These are phyloP conservation scores for Serendipita sp. DNA, from an alignment of 768 basidiomycete genomes.

Conservation along the genomic window DNA sequence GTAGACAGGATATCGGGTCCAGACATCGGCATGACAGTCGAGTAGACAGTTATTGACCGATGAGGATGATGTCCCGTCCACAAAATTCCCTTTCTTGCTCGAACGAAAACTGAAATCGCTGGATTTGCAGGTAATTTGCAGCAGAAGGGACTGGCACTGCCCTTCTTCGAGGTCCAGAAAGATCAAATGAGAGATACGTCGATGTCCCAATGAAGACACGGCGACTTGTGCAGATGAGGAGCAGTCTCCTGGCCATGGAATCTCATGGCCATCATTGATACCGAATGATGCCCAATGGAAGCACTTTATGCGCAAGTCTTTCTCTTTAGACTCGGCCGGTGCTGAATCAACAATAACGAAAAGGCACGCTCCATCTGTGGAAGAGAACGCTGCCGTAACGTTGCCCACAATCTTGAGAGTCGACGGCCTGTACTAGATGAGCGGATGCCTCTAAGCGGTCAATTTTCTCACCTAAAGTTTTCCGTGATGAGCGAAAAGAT, in stretches of 20 bases:
- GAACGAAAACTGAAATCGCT: background rate
- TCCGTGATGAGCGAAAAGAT: constrained; percentile 40
- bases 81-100: background rate
- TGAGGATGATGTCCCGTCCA: background rate
- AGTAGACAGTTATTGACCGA: constrained; percentile 34
- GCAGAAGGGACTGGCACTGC: constrained; percentile 26
- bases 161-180: constrained; percentile 22
- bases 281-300: constrained; percentile 48
- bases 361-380: constrained; percentile 42
- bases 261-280: constrained; percentile 26
- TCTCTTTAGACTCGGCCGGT: constrained; percentile 9
- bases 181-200: constrained; percentile 29
- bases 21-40: constrained; percentile 39
- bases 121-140: constrained; percentile 36
- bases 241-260: constrained; percentile 12
- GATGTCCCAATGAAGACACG: constrained; percentile 32
- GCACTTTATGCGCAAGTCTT: constrained; percentile 18
- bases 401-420: constrained; percentile 23
- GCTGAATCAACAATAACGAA: constrained; percentile 19
- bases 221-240: constrained; percentile 13
- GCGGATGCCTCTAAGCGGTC: background rate
- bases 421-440: constrained; percentile 25
- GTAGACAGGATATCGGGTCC: constrained; percentile 44
- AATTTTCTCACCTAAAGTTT: constrained; percentile 31
- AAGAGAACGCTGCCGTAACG: constrained; percentile 27